These are phyloP conservation scores for Keithomyces neogunnii DNA, from an alignment of 2,329 filamentous ascomycete genomes.

Conservation along the genomic window DNA sequence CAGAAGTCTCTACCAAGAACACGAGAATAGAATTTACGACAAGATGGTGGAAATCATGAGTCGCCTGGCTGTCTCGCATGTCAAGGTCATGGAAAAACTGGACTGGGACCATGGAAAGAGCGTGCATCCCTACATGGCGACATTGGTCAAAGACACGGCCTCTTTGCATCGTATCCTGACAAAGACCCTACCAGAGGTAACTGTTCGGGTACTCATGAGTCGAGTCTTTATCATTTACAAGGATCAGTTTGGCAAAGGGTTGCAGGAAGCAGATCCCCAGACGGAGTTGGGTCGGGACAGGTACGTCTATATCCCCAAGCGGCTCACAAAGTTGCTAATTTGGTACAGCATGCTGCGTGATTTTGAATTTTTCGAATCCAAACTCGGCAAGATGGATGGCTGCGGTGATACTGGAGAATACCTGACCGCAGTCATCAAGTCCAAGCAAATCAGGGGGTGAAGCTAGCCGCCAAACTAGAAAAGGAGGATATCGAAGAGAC, in stretches of 20 bases:
- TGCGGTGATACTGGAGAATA: conserved; percentile 65
- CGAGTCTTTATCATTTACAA: conserved; percentile 78
- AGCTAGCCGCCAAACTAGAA: neutral
- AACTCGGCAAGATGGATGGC: conserved; percentile 70
- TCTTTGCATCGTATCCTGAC: conserved; percentile 76
- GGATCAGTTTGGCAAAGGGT: conserved; percentile 66
- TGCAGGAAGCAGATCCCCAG: conserved; percentile 55
- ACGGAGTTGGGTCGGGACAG: conserved; percentile 62
- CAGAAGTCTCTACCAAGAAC: conserved; percentile 74
- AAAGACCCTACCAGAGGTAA: conserved; percentile 70
- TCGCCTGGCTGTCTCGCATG: conserved; percentile 62
- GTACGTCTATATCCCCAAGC: conserved; percentile 35
- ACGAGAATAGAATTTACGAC: conserved; percentile 83
- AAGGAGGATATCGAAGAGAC: neutral
- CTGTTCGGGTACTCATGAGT: conserved; percentile 74
- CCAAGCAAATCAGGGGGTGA: conserved; percentile 38
- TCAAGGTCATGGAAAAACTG: conserved; percentile 66
- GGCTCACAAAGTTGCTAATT: neutral
- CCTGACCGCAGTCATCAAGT: conserved; percentile 55
- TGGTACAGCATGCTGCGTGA: conserved; percentile 62
- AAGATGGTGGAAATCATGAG: conserved; percentile 93
- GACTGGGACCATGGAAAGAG: conserved; percentile 54
- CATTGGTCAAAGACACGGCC: conserved; percentile 73
- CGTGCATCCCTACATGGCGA: conserved; percentile 74
- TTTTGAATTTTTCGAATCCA: conserved; percentile 61